phyloP scores from a whole-genome alignment of 2,329 filamentous ascomycete genomes.

The Ceratocystis cubensis region DNA sequence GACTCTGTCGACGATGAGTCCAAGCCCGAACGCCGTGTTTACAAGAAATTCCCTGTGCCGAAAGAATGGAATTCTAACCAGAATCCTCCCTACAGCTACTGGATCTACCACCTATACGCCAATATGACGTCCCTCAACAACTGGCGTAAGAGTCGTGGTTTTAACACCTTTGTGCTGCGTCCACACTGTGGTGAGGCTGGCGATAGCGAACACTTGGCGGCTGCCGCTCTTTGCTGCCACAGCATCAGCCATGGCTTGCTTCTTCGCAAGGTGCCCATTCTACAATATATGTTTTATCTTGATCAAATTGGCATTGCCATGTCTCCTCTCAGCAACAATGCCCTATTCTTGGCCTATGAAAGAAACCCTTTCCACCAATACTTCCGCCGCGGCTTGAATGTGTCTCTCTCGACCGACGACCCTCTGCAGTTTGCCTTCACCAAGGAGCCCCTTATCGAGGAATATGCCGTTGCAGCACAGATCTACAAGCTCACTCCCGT shows the following conservation, averaged over 20 bases:
- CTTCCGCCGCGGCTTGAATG: constrained; percentile 87
- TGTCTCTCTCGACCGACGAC: constrained; percentile 92
- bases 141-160: constrained; percentile 80
- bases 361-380: constrained; percentile 93
- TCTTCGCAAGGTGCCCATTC: constrained; percentile 80
- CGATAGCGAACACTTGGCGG: constrained; percentile 89
- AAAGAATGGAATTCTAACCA: constrained; percentile 81
- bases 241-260: constrained; percentile 93
- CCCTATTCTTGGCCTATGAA: constrained; percentile 89
- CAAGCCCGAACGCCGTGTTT: constrained; percentile 87
- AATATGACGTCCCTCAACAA: constrained; percentile 88
- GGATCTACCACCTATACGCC: constrained; percentile 94
- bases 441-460: constrained; percentile 93
- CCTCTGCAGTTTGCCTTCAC: constrained; percentile 97
- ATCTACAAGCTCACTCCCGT: constrained; percentile 96
- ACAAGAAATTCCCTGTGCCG: constrained; percentile 86
- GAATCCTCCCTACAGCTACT: constrained; percentile 97
- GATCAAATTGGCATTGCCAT: constrained; percentile 98
- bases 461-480: constrained; percentile 94
- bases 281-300: constrained; percentile 96
- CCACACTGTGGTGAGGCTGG: constrained; percentile 96
- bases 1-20: constrained; percentile 98
- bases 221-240: constrained; percentile 82
- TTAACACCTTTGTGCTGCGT: constrained; percentile 87
- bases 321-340: constrained; percentile 98